Evolutionary conservation across 2,329 filamentous ascomycete species (phyloP), one percentile per base, ranked within the genome.

Genomic region (Fusarium goolgardi): DNA sequence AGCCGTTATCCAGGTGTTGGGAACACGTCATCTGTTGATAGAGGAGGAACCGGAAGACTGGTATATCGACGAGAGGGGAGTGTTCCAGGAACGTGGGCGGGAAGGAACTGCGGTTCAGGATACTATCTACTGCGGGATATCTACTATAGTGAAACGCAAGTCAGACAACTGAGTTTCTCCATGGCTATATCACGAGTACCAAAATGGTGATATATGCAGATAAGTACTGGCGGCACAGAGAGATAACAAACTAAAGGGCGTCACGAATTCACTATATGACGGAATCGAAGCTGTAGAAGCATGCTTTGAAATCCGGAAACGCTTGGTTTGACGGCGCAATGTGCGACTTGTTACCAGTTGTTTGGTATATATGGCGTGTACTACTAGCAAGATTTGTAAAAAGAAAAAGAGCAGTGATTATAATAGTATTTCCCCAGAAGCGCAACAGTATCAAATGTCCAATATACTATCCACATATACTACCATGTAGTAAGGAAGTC

Each of bases 11-110:
- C 54, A 63, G 41, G 43, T 34, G 21, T 52, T 73, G 53, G 58
- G 59, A 41, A 59, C 40, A 18, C 45, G 31, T 40, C 39, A 44
- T 5, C 35, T 72, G 10, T 39, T 73, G 54, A 61, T 71, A 16
- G 69, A 71, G 20, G 50, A 67, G 15, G 65, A 65, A 16, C 67
- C 71, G 2, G 25, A 45, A 4, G 71, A 71, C 27, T 73, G 71
- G 71, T 71, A 72, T 52, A 59, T 73, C 29, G 71, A 72, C 9
- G 67, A 69, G 6, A 54, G 43, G 7, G 71, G 71, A 9, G 55
- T 55, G 41, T 73, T 73, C 46, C 69, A 59, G 25, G 58, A 70
- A 32, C 43, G 46, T 18, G 71, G 71, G 3, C 61, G 71, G 18
- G 39, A 32, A 12, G 39, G 27, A 34, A 54, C 45, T 20, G 40